Percentiles rank a stretch among this genome's conserved stretches.
Conservation (phyloP, 1,284 basidiomycete species). For the Chalciporus sp. region DNA sequence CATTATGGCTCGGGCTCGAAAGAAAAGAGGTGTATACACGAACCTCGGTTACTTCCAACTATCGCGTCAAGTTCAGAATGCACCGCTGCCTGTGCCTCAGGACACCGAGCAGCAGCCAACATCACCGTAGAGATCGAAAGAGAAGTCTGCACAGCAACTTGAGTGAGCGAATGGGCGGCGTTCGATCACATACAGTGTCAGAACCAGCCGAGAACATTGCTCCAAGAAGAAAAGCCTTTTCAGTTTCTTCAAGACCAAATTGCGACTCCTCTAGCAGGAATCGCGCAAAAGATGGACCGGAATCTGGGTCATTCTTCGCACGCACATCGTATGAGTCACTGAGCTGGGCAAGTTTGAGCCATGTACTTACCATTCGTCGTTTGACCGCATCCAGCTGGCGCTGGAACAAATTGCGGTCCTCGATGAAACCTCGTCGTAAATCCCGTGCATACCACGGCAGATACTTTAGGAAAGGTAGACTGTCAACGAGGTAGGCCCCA, state of each 20-base stretch:
- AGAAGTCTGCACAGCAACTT: constrained; percentile 17
- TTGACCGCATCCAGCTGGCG: constrained; percentile 34
- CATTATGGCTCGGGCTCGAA: too few species aligned
- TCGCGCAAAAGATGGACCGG: constrained; percentile 26
- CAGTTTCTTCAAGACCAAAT: constrained; percentile 32
- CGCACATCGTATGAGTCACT: not conserved
- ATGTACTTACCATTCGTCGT: constrained; percentile 26
- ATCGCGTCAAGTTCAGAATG: constrained; percentile 43
- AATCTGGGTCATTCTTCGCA: not conserved
- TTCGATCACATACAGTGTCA: constrained; percentile 22
- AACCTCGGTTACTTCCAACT: constrained; percentile 32
- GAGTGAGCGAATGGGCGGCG: too few species aligned
- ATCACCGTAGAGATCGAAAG: constrained; percentile 40
- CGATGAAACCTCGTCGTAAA: constrained; percentile 34
- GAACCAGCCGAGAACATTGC: constrained; percentile 39
- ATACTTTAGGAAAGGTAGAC: constrained; percentile 38
- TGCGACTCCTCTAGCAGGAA: constrained; percentile 34
- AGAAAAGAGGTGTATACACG: too few species aligned
- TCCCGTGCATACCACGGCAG: constrained; percentile 37
- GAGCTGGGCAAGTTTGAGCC: constrained; percentile 6
- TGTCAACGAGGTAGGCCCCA: constrained; percentile 5
- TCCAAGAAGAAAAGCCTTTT: constrained; percentile 38
- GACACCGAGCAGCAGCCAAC: constrained; percentile 45
- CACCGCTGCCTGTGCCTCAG: constrained; percentile 39
- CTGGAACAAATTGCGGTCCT: constrained; percentile 40